Percentiles rank a stretch among this genome's conserved stretches.
phyloP scores from a whole-genome alignment of 306 rosid species.

The Gynostemma pentaphyllum region DNA sequence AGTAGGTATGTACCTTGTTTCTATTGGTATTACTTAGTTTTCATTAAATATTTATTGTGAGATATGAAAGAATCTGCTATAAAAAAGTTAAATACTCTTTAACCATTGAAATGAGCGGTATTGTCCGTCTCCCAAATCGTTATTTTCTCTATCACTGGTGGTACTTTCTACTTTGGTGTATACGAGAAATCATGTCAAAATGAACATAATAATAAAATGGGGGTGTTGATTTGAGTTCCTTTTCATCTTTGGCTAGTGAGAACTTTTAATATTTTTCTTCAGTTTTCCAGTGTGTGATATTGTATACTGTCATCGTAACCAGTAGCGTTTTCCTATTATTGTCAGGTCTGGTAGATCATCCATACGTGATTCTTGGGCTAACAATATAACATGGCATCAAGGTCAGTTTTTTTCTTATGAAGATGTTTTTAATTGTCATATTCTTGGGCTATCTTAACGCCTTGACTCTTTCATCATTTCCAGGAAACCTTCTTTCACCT shows the following conservation, averaged over 20 bases:
- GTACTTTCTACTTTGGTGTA: background rate
- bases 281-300: background rate
- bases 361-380: constrained; percentile 70
- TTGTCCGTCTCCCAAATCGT: background rate
- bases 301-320: background rate
- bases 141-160: background rate
- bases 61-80: background rate
- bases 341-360: constrained; percentile 87
- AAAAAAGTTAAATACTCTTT: background rate
- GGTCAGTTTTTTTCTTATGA: constrained; percentile 31
- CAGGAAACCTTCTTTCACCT: constrained; percentile 79
- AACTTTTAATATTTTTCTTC: background rate
- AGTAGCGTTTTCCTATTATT: constrained; percentile 11
- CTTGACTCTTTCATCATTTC: constrained; percentile 18
- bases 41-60: background rate
- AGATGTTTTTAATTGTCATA: background rate
- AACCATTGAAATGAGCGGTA: background rate
- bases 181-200: background rate
- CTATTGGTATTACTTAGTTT: background rate
- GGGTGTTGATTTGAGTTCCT: background rate
- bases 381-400: constrained; percentile 58
- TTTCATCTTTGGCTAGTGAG: background rate
- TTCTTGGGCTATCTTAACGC: constrained; percentile 8
- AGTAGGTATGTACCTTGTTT: constrained; percentile 81
- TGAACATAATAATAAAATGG: background rate